These are phyloP conservation scores for Annulohypoxylon nitens DNA, from an alignment of 495 filamentous ascomycete species.

Conservation along the genomic window DNA sequence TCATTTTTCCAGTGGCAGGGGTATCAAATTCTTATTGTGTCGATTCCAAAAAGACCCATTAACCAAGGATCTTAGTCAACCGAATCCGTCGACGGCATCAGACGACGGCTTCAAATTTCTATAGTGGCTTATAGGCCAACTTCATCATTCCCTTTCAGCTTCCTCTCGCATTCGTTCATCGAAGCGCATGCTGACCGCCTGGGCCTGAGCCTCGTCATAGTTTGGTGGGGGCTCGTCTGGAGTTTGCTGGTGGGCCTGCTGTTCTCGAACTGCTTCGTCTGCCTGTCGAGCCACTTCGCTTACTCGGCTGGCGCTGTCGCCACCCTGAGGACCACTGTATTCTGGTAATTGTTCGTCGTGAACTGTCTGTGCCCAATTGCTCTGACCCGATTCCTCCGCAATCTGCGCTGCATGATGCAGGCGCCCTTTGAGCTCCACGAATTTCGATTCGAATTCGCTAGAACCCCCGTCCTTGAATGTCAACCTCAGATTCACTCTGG, in stretches of 20 bases:
- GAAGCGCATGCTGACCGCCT: slow-evolving; percentile 70
- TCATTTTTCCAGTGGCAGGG: slow-evolving; percentile 20
- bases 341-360: slow-evolving; percentile 87
- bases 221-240: slow-evolving; percentile 90
- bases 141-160: slow-evolving; percentile 56
- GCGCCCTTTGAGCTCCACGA: slow-evolving; percentile 86
- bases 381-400: slow-evolving; percentile 62
- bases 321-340: slow-evolving; percentile 68
- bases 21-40: slow-evolving; percentile 44
- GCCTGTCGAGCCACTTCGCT: slow-evolving; percentile 42
- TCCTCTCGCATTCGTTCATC: slow-evolving; percentile 63
- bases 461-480: slow-evolving; percentile 96
- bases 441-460: slow-evolving; percentile 88
- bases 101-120: slow-evolving; percentile 5
- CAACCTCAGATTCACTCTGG: slow-evolving; percentile 81
- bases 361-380: slow-evolving; percentile 68
- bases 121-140: slow-evolving; percentile 9
- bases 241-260: slow-evolving; percentile 55
- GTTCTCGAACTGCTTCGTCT: slow-evolving; percentile 40
- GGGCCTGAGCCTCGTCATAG: slow-evolving; percentile 90
- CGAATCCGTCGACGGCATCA: slow-evolving; percentile 16
- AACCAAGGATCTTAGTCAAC: slow-evolving; percentile 10
- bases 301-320: slow-evolving; percentile 40
- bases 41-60: slow-evolving; percentile 29
- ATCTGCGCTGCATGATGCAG: slow-evolving; percentile 83